Evolutionary conservation across 352 stramenopile species (phyloP).

Genomic region (Poterioochromonas sp.): DNA sequence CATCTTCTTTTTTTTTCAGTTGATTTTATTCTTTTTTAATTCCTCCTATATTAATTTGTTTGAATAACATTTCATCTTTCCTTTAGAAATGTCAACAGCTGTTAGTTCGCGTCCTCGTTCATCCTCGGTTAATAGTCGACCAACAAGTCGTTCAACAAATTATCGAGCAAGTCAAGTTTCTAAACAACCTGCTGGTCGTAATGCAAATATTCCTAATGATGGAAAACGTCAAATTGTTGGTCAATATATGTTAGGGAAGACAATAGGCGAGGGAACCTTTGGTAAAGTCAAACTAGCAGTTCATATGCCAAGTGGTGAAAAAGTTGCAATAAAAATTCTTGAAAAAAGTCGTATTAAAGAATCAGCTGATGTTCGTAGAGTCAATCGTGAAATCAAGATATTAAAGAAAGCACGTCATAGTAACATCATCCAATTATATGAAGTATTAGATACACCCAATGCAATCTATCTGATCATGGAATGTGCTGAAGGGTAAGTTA

Average conservation of each 20-base stretch:
- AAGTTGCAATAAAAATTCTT: constrained; percentile 77
- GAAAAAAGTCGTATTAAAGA: constrained; percentile 79
- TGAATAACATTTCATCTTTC: no score
- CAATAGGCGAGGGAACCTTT: constrained; percentile 82
- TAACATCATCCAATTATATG: constrained; percentile 79
- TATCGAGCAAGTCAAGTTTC: no score
- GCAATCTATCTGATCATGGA: constrained; percentile 86
- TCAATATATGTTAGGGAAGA: constrained; percentile 77
- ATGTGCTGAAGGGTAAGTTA: constrained; percentile 59
- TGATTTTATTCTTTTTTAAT: no score
- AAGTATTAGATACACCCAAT: constrained; percentile 70
- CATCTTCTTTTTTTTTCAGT: constrained; percentile 18
- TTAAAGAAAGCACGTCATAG: constrained; percentile 73
- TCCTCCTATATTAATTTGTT: no score
- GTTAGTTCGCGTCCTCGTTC: no score
- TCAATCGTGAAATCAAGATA: constrained; percentile 84
- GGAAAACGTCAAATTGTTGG: constrained; percentile 47
- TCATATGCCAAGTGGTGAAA: constrained; percentile 67
- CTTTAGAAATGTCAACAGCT: no score
- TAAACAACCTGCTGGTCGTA: no score
- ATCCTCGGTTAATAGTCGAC: no score
- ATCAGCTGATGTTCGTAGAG: constrained; percentile 69
- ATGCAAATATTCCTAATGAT: no score
- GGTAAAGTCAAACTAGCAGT: constrained; percentile 76
- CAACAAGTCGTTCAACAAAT: no score